Evolutionary conservation across 2,329 filamentous ascomycete species (phyloP).

Genomic region (Phaeosphaeria sp.): DNA sequence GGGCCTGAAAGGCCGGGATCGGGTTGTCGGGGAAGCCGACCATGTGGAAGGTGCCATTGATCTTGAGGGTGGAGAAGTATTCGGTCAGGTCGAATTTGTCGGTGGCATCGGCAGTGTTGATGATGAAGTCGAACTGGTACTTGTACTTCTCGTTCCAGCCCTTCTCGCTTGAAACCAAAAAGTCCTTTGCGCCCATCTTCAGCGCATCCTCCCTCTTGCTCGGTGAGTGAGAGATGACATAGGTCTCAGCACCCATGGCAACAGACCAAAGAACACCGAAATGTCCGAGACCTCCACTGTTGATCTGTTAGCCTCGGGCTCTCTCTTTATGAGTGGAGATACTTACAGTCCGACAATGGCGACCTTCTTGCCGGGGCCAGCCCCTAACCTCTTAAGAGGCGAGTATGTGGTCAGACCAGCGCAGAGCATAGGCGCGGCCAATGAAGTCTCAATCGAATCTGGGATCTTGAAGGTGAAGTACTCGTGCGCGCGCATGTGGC

Average conservation of each 20-base stretch:
- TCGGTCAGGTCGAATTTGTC: slow-evolving; percentile 71
- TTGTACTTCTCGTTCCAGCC: slow-evolving; percentile 63
- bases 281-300: slow-evolving; percentile 57
- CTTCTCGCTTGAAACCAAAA: slow-evolving; percentile 64
- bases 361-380: slow-evolving; percentile 79
- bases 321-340: no score
- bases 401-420: slow-evolving; percentile 82
- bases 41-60: slow-evolving; percentile 80
- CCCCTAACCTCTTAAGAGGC: slow-evolving; percentile 77
- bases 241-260: slow-evolving; percentile 66
- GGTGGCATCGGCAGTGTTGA: slow-evolving; percentile 75
- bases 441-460: slow-evolving; percentile 65
- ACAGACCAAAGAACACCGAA: slow-evolving; percentile 57
- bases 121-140: slow-evolving; percentile 74
- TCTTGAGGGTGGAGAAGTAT: slow-evolving; percentile 81
- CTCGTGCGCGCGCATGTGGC: slow-evolving; percentile 75
- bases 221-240: slow-evolving; percentile 66
- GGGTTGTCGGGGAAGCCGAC: slow-evolving; percentile 81
- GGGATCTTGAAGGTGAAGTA: slow-evolving; percentile 80
- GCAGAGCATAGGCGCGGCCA: slow-evolving; percentile 82
- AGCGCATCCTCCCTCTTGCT: slow-evolving; percentile 66
- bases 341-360: slow-evolving; percentile 71
- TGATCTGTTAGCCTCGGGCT: slow-evolving; percentile 10
- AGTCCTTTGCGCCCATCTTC: slow-evolving; percentile 66
- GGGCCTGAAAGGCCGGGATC: slow-evolving; percentile 72